Evolutionary conservation across 257 asterid genomes (phyloP).

Genomic region (Nicotiana paniculata): DNA sequence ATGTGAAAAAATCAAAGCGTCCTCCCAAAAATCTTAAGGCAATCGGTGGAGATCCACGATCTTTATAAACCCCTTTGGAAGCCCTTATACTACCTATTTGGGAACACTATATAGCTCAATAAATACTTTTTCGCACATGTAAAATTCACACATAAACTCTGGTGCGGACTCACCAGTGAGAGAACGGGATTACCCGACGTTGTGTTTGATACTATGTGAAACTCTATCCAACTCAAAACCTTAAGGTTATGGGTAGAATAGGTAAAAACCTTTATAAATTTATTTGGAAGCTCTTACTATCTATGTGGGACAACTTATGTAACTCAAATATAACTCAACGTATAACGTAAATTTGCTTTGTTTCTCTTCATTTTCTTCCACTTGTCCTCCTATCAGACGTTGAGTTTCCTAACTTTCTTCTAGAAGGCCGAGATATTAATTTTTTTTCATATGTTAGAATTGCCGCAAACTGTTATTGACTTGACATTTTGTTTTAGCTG

Average conservation of each 20-base stretch:
- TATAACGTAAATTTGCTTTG: neutral
- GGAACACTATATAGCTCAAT: neutral
- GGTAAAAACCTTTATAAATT: neutral
- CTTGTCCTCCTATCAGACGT: neutral
- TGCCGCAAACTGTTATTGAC: neutral
- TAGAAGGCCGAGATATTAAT: neutral
- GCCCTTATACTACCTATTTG: neutral
- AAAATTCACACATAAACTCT: neutral
- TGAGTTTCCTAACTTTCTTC: neutral
- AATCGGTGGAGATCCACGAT: neutral
- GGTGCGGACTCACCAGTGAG: neutral
- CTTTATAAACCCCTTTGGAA: neutral
- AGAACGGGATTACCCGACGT: neutral
- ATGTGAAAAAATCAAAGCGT: neutral
- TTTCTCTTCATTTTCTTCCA: neutral
- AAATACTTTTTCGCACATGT: neutral
- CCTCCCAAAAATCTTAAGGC: neutral
- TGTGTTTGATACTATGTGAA: neutral
- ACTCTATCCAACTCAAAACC: neutral
- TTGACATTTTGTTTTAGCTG: constrained; percentile 41
- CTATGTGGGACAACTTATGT: neutral
- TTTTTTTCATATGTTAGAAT: neutral
- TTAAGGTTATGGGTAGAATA: neutral
- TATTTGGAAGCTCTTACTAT: neutral
- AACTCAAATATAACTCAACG: neutral